Conservation (phyloP, 108 stramenopile genomes). For the Conticribra weissflogii region DNA sequence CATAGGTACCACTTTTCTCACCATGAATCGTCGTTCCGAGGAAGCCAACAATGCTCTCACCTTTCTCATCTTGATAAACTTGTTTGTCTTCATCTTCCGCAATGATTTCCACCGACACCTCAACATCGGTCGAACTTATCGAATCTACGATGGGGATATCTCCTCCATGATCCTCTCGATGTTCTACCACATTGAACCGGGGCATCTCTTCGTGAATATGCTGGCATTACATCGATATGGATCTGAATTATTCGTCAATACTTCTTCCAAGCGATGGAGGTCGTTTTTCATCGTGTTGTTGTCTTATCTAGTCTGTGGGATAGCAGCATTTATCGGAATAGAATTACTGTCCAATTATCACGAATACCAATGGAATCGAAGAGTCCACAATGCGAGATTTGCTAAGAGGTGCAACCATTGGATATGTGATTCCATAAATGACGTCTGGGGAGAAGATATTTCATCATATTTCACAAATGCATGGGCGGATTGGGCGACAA, state of each 20-base stretch:
- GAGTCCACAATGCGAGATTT: conserved; percentile 18
- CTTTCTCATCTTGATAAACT: conserved; percentile 31
- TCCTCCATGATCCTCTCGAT: conserved; percentile 41
- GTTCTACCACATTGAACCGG: conserved; percentile 37
- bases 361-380: conserved; percentile 33
- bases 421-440: conserved; percentile 35
- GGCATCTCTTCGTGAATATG: conserved; percentile 42
- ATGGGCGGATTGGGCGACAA: conserved; percentile 28
- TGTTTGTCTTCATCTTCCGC: conserved; percentile 25
- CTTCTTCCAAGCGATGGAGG: conserved; percentile 22
- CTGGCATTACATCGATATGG: conserved; percentile 35
- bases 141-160: conserved; percentile 36
- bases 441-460: conserved; percentile 28
- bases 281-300: conserved; percentile 20
- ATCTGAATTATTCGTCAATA: conserved; percentile 27
- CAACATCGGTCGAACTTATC: conserved; percentile 24
- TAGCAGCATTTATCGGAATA: conserved; percentile 26
- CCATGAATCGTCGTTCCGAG: conserved; percentile 21
- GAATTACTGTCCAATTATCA: conserved; percentile 32
- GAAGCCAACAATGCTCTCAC: conserved; percentile 27
- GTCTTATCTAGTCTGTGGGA: conserved; percentile 28
- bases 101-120: conserved; percentile 32
- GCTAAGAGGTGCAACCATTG: conserved; percentile 29
- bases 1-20: no score
- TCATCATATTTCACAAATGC: conserved; percentile 37